These are phyloP conservation scores for Colletotrichum sp. DNA, from an alignment of 2,329 filamentous ascomycete genomes.

Conservation along the genomic window DNA sequence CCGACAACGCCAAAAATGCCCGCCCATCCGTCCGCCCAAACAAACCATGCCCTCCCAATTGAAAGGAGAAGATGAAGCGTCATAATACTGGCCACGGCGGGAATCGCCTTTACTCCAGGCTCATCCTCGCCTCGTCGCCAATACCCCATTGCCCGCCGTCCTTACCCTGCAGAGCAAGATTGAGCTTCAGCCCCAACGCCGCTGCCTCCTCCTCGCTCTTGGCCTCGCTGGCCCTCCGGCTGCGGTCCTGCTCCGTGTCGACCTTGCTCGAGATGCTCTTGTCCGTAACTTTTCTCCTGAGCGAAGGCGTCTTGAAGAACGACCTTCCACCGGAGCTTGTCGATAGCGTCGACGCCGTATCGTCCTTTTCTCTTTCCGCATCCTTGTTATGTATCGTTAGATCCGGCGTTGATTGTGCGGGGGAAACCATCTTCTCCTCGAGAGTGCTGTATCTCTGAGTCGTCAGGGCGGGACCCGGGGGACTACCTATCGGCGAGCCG, in stretches of 20 bases:
- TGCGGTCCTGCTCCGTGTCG: conserved; percentile 36
- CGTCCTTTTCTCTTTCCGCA: conserved; percentile 34
- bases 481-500: conserved; percentile 6
- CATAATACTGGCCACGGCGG: not conserved
- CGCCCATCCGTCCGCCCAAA: not conserved
- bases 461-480: conserved; percentile 11
- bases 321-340: conserved; percentile 48
- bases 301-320: conserved; percentile 45
- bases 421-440: conserved; percentile 41
- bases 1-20: conserved; percentile 12
- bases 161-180: conserved; percentile 58
- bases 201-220: conserved; percentile 49
- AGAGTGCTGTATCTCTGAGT: conserved; percentile 38
- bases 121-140: conserved; percentile 85
- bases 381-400: conserved; percentile 17
- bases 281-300: conserved; percentile 45
- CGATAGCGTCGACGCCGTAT: conserved; percentile 51
- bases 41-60: not conserved
- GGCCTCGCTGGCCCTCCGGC: conserved; percentile 44
- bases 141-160: conserved; percentile 75
- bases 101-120: conserved; percentile 63
- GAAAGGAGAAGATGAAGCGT: not conserved
- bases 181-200: conserved; percentile 47
- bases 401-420: conserved; percentile 28
- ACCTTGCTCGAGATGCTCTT: conserved; percentile 23